Conservation (phyloP, 2,329 filamentous ascomycete species). For the Aspergillus persii region DNA sequence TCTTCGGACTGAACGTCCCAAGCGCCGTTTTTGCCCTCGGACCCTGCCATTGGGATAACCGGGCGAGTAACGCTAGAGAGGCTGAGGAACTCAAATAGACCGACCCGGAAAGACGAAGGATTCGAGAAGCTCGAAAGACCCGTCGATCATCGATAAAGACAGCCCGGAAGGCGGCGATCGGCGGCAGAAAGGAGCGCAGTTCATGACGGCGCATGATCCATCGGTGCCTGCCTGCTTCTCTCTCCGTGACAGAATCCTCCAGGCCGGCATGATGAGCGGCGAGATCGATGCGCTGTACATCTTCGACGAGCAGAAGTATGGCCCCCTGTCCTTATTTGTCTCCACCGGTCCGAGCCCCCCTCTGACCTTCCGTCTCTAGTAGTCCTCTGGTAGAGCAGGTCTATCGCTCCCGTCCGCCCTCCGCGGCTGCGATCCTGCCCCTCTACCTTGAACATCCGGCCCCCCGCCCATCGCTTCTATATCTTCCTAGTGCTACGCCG, state of each 20-base stretch:
- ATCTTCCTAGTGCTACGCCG: constrained; percentile 76
- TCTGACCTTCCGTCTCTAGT: constrained; percentile 48
- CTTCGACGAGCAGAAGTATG: constrained; percentile 91
- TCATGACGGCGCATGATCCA: neutral
- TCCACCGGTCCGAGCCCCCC: neutral
- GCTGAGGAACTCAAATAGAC: neutral
- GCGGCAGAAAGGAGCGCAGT: constrained; percentile 30
- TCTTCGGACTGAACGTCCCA: constrained; percentile 56
- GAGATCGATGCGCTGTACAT: constrained; percentile 95
- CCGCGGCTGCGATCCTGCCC: constrained; percentile 72
- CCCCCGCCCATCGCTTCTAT: constrained; percentile 82
- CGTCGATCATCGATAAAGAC: neutral
- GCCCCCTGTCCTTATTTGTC: neutral
- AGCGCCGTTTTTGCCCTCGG: constrained; percentile 47
- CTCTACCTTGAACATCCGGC: constrained; percentile 80
- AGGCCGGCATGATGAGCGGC: constrained; percentile 65
- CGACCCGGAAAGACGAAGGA: constrained; percentile 6
- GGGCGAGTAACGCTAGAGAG: neutral
- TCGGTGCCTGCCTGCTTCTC: constrained; percentile 10
- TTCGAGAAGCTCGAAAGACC: neutral
- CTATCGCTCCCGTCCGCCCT: constrained; percentile 78
- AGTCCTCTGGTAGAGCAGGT: constrained; percentile 82
- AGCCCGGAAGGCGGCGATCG: constrained; percentile 25
- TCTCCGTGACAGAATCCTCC: constrained; percentile 18
- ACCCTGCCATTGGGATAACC: constrained; percentile 38